Evolutionary conservation across 225 moss, liverwort and hornwort species (phyloP).

Genomic region (Physcomitrium patens): DNA sequence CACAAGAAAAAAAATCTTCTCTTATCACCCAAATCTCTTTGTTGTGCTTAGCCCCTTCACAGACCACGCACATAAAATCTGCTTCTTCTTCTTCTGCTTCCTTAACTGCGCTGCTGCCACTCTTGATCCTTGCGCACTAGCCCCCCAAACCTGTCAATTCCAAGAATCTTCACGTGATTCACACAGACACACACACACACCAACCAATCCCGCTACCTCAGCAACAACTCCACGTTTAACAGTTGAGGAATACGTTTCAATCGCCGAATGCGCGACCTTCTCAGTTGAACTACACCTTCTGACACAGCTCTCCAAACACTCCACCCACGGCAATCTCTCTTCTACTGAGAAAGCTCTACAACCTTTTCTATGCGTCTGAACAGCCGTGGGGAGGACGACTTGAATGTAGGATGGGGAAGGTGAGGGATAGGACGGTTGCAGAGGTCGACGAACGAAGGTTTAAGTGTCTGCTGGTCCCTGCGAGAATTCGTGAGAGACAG

Average conservation of each 20-base stretch:
- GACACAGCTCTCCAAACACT: no score
- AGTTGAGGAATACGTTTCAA: background rate
- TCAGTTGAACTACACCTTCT: no score
- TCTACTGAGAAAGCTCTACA: background rate
- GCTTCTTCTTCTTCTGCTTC: background rate
- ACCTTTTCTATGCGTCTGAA: background rate
- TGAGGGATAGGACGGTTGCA: background rate
- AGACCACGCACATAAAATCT: constrained; percentile 29
- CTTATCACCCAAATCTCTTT: constrained; percentile 20
- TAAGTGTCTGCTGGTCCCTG: no score
- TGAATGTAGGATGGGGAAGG: background rate
- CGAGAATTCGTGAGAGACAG: no score
- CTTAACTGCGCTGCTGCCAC: background rate
- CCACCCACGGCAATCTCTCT: background rate
- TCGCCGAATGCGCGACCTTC: background rate
- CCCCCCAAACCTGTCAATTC: no score
- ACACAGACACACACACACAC: background rate
- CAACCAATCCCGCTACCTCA: background rate
- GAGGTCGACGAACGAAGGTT: background rate
- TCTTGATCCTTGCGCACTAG: no score
- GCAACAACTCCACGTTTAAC: background rate
- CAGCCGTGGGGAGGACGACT: background rate
- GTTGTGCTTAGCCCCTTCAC: constrained; percentile 33
- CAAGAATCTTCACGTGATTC: no score
- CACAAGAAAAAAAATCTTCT: background rate